Conservation (phyloP, 208 protist species). For the Trypanosoma mega region DNA sequence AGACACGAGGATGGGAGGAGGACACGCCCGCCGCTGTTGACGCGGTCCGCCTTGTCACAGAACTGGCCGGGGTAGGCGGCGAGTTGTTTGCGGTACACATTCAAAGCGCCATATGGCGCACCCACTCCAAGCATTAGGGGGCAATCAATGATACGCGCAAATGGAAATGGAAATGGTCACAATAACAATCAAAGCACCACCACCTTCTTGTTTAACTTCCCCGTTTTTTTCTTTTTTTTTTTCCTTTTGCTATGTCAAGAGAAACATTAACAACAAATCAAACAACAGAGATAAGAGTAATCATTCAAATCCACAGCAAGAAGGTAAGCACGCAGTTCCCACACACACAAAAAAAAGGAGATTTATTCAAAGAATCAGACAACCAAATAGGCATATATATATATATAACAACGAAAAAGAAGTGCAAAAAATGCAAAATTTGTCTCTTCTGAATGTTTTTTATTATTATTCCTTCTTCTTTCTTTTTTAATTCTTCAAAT, state of each 20-base stretch:
- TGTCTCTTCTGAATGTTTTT: too few relatives aligned
- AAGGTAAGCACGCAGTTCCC: neutral
- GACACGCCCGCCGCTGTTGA: constrained; percentile 85
- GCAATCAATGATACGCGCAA: too few relatives aligned
- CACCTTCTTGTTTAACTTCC: too few relatives aligned
- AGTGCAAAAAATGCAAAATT: too few relatives aligned
- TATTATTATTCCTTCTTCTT: too few relatives aligned
- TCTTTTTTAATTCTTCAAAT: too few relatives aligned
- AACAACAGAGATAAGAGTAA: too few relatives aligned
- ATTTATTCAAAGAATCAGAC: neutral
- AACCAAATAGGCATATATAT: neutral
- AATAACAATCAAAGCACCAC: too few relatives aligned
- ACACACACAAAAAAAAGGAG: neutral
- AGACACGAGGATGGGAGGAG: constrained; percentile 80
- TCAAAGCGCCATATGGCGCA: constrained; percentile 4
- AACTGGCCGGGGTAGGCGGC: constrained; percentile 24
- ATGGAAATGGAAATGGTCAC: too few relatives aligned
- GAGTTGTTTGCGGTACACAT: constrained; percentile 25
- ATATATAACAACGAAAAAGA: too few relatives aligned
- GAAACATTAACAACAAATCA: constrained; percentile 2
- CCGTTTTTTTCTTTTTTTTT: neutral
- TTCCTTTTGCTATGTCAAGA: neutral
- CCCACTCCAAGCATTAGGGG: neutral
- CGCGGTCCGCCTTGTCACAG: constrained; percentile 28
- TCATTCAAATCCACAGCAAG: too few relatives aligned